A percentile compares a stretch with the other conserved stretches of the same genome.
Evolutionary conservation across 495 filamentous ascomycete genomes (phyloP).

Genomic region (Peziza echinospora): DNA sequence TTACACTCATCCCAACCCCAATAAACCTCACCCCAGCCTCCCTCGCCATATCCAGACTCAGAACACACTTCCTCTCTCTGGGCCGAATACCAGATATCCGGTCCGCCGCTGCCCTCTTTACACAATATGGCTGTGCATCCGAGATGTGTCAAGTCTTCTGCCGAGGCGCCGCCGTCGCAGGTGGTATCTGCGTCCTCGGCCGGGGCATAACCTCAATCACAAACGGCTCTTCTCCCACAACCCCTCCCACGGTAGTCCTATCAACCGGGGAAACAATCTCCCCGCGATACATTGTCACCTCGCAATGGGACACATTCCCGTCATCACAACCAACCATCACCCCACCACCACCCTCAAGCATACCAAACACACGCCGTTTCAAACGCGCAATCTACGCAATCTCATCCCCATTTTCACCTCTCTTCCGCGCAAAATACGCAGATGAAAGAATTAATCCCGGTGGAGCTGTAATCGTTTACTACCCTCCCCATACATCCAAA

Average conservation of each 20-base stretch:
- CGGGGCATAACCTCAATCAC: constrained; percentile 32
- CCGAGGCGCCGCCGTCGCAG: constrained; percentile 78
- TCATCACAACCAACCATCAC: background rate
- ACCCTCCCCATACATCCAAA: background rate
- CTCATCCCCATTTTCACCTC: background rate
- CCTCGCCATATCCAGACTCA: constrained; percentile 44
- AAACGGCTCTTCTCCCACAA: background rate
- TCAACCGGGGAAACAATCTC: constrained; percentile 8
- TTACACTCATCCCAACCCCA: constrained; percentile 48
- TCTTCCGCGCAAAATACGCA: constrained; percentile 11
- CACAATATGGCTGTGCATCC: constrained; percentile 61
- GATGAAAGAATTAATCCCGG: constrained; percentile 11
- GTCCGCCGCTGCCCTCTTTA: constrained; percentile 15
- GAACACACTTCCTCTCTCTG: constrained; percentile 66
- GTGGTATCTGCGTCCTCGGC: constrained; percentile 69
- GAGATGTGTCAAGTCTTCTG: constrained; percentile 86
- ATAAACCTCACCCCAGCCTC: constrained; percentile 36
- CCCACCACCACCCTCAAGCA: background rate
- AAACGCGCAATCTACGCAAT: constrained; percentile 2
- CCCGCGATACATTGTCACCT: constrained; percentile 8
- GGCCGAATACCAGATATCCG: constrained; percentile 26
- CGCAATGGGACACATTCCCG: background rate
- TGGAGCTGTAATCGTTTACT: constrained; percentile 8
- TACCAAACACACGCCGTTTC: background rate
- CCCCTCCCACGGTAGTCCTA: constrained; percentile 1